Conservation (phyloP, 495 filamentous ascomycete genomes). For the Annulohypoxylon moriforme region DNA sequence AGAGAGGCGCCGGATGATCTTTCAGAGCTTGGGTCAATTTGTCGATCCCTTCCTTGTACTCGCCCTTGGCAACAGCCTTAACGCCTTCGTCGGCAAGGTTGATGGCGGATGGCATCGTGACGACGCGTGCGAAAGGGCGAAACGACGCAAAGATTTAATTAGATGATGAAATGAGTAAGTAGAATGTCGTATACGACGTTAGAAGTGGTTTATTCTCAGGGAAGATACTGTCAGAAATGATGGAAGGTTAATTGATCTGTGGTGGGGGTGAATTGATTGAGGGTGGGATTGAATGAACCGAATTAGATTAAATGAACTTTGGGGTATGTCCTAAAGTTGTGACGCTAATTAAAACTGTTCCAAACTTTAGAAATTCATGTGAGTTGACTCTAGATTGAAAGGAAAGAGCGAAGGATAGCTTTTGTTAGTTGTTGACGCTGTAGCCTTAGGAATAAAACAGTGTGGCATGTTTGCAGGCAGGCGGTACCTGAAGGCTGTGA, state of each 20-base stretch:
- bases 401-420: too few species aligned
- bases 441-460: not conserved
- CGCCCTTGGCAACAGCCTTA: conserved; percentile 69
- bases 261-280: not conserved
- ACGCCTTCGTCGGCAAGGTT: conserved; percentile 53
- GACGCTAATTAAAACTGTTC: not conserved
- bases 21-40: conserved; percentile 82
- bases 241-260: not conserved
- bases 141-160: not conserved
- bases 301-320: not conserved
- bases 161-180: not conserved
- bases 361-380: too few species aligned
- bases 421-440: too few species aligned
- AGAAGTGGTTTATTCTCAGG: too few species aligned
- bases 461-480: not conserved
- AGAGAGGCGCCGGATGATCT: conserved; percentile 75
- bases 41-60: conserved; percentile 74
- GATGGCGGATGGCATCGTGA: conserved; percentile 40
- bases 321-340: not conserved
- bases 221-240: too few species aligned
- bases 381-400: too few species aligned
- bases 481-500: not conserved
- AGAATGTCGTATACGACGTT: too few species aligned
- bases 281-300: not conserved
- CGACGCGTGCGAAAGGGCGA: not conserved